Evolutionary conservation across 345 rosid species (phyloP).

Genomic region (Populus ilicifolia): DNA sequence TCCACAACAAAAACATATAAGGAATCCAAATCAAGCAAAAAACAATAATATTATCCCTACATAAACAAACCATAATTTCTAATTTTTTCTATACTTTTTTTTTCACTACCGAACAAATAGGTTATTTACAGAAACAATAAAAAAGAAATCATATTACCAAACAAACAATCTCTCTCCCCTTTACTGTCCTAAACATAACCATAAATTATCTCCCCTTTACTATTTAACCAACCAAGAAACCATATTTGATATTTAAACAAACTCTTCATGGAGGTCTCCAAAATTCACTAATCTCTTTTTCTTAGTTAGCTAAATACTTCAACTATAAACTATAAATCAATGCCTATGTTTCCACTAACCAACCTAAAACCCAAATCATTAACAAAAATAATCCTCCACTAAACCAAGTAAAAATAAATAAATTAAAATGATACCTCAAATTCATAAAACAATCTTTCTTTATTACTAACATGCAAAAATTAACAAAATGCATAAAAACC

Average conservation of each 20-base stretch:
- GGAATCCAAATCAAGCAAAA: too few species aligned
- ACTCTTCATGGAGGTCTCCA: neutral
- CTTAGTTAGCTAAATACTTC: neutral
- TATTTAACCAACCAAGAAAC: neutral
- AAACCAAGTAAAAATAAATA: too few species aligned
- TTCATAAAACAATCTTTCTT: too few species aligned
- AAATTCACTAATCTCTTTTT: neutral
- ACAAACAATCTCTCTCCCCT: neutral
- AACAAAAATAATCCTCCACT: too few species aligned
- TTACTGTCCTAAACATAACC: neutral
- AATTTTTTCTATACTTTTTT: too few species aligned
- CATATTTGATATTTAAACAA: neutral
- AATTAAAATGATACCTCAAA: too few species aligned
- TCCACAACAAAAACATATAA: too few species aligned
- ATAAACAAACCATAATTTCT: too few species aligned
- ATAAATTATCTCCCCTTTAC: neutral
- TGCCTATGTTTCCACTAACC: neutral
- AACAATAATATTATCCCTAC: neutral
- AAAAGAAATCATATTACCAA: neutral
- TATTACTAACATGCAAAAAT: too few species aligned
- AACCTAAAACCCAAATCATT: neutral
- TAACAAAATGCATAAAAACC: too few species aligned
- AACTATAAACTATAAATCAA: neutral
- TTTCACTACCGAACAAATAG: neutral
- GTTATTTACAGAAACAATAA: neutral